These are phyloP conservation scores for Durotheca rogersii DNA, from an alignment of 495 filamentous ascomycete genomes.

Conservation along the genomic window DNA sequence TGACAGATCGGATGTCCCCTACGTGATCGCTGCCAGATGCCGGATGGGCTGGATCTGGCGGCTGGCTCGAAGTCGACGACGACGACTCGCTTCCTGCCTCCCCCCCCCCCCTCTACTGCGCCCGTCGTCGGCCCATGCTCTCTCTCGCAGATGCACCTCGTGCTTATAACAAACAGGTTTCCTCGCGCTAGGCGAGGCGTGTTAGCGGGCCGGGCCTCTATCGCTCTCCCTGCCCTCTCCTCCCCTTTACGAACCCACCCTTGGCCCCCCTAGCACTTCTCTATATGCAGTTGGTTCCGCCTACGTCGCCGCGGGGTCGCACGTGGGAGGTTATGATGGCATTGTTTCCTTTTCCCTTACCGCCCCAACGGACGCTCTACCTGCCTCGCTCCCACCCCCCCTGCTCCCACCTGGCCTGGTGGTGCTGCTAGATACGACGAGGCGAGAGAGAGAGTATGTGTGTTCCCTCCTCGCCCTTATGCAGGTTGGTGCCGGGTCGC, in stretches of 20 bases:
- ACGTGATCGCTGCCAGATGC: too few relatives aligned
- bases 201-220: constrained; percentile 24
- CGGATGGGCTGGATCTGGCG: too few relatives aligned
- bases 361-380: too few relatives aligned
- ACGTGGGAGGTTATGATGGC: constrained; percentile 27
- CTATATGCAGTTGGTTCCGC: constrained; percentile 32
- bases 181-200: neutral
- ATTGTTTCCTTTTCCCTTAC: constrained; percentile 18
- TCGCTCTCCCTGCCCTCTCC: neutral
- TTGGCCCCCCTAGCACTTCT: too few relatives aligned
- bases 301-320: constrained; percentile 25
- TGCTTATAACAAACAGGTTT: neutral
- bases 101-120: too few relatives aligned
- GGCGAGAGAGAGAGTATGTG: too few relatives aligned
- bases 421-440: too few relatives aligned
- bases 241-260: too few relatives aligned
- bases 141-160: neutral
- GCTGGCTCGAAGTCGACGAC: too few relatives aligned
- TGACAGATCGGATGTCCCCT: too few relatives aligned
- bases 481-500: constrained; percentile 33
- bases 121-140: neutral
- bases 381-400: neutral
- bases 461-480: constrained; percentile 17
- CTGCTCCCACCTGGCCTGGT: too few relatives aligned
- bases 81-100: too few relatives aligned